Evolutionary conservation across 2,329 filamentous ascomycete genomes (phyloP), one percentile per base, ranked within the genome.

Genomic region (Colletotrichum sp.): DNA sequence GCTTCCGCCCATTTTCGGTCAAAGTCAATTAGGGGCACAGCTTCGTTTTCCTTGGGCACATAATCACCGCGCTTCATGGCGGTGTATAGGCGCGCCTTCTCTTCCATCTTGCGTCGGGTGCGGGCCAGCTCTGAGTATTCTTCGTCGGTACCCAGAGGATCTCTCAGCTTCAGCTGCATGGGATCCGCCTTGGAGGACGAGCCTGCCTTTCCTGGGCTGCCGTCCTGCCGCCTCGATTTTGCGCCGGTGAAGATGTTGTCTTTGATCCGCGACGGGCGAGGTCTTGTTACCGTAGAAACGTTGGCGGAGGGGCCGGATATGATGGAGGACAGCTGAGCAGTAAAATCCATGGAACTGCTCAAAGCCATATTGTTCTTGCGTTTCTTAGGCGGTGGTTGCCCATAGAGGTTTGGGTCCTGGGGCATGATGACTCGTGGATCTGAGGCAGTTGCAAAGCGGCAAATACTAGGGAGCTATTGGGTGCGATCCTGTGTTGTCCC

Each of bases 1-100:
- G 86, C 85, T 80, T 98, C 94, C 0, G 93, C 95, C 96, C 97
- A 98, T 85, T 98, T 99, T 74, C 93, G 89, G 83, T 98, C 97
- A 83, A 99, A 99, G 84, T 99, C 96, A 4, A 99, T 93, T 31
- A 98, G 89, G 29, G 90, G 89, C 77, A 92, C 90, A 55, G 90
- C 86, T 78, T 90, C 86, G 80, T 93, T 90, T 77, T 94, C 90
- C 69, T 89, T 89, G 18, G 90, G 87, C n/a, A 94, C 86, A 82
- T 94, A 92, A 80, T 98, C 93, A n/a, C 96, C 96, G 38, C 94
- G 90, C 83, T 98, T 98, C 91, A 99, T 93, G 47, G 94, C 94
- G 8, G 94, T 92, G 83, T 99, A 99, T 3, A 97, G 85, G 6
- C 94, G 90, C 5, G 94, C 95, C 83, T 99, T 99, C 84, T 95